Evolutionary conservation across 257 asterid genomes (phyloP), one percentile per base, ranked within the genome.

Genomic region (Hygrophila difformis): DNA sequence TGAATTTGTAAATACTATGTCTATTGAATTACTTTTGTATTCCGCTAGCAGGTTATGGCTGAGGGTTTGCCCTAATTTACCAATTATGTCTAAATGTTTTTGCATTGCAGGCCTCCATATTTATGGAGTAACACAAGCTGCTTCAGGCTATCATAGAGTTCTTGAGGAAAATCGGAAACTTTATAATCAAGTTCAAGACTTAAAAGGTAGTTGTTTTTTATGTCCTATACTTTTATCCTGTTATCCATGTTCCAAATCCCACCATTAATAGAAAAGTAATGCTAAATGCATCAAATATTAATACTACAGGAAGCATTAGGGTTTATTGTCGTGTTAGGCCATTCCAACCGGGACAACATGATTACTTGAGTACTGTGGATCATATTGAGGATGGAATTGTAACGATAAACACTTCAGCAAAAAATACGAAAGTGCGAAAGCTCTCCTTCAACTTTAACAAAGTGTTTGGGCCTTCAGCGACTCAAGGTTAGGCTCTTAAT

Each of bases 151-250:
- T 60, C 99, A 78, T 63, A 76, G 80, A 71, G 97, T 87, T 67
- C 80, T 91, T 42, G 95, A 91, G 70, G 99, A 91, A 66, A 91
- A 91, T 34, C 78, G 95, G 66, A 91, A 79, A 72, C 93, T 91
- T 29, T 91, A 86, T 71, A 91, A 91, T 71, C 94, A 91, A 86
- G 99, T 91, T 59, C 99, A 91, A 63, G 99, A 91, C 68, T 84
- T 91, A 21, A 91, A 83, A 57, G 99, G 99, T 91, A 71, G 59
- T n/a, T 26, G 13, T n/a, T n/a, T 34, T 6, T 43, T 41, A 44
- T 7, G 12, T 16, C 21, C 46, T 13, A 43, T 12, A 21, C 49
- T 53, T 18, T 35, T 58, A 34, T 40, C 15, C 22, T 8, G 12
- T 31, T 8, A 26, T 3, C 15, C 24, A 22, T 50, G 15, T 14